Conservation (phyloP, 306 rosid genomes). For the Casuarina glauca region DNA sequence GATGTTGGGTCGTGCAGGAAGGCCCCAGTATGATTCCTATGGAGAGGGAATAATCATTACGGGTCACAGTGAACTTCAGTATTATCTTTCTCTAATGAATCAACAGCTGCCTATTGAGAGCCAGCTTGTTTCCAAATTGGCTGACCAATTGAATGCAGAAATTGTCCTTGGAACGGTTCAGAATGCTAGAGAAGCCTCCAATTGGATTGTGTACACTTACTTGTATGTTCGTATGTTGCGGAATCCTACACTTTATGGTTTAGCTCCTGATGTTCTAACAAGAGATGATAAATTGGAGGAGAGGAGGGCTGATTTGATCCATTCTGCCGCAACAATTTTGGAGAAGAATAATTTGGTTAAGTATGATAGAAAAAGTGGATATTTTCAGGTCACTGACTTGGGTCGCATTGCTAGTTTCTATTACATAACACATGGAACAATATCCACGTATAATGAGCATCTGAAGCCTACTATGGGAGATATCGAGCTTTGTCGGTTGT, state of each 20-base stretch:
- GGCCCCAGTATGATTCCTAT: slow-evolving; percentile 60
- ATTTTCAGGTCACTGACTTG: slow-evolving; percentile 58
- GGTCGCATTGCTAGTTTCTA: no score
- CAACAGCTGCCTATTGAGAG: slow-evolving; percentile 94
- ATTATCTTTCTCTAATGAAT: slow-evolving; percentile 92
- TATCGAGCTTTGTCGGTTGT: slow-evolving; percentile 83
- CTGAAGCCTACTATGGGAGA: slow-evolving; percentile 97
- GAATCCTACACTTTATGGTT: slow-evolving; percentile 80
- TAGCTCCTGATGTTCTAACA: slow-evolving; percentile 65
- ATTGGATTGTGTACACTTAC: slow-evolving; percentile 87
- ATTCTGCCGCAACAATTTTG: slow-evolving; percentile 81
- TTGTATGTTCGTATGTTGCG: slow-evolving; percentile 75
- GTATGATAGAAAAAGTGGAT: slow-evolving; percentile 94
- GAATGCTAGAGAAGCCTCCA: slow-evolving; percentile 80
- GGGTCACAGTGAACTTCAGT: slow-evolving; percentile 82
- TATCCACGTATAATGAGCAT: slow-evolving; percentile 89
- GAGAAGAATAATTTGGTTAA: slow-evolving; percentile 85
- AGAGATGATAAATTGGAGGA: slow-evolving; percentile 76
- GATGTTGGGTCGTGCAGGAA: no score
- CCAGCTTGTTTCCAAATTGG: slow-evolving; percentile 22
- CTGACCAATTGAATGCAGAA: slow-evolving; percentile 92
- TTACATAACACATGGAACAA: slow-evolving; percentile 45
- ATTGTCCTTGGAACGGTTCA: slow-evolving; percentile 91
- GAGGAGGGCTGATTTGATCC: slow-evolving; percentile 93
- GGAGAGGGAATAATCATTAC: slow-evolving; percentile 94